Conservation (phyloP, 306 rosid genomes). For the Dryas alaskensis region DNA sequence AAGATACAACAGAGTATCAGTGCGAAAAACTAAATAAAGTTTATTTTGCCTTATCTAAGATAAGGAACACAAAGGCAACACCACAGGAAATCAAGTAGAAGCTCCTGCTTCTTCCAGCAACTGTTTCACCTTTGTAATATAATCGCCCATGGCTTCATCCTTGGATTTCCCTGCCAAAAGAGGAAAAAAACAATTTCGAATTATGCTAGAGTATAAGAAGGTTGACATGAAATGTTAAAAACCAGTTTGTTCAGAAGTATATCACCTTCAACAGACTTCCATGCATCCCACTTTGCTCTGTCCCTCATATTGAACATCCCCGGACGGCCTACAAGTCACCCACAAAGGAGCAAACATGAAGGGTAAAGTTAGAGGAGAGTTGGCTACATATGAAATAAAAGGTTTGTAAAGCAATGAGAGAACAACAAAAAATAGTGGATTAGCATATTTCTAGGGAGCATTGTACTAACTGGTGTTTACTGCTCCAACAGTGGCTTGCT, state of each 20-base stretch:
- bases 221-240: not conserved
- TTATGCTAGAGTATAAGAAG: not conserved
- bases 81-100: conserved; percentile 37
- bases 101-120: conserved; percentile 66
- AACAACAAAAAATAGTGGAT: conserved; percentile 1
- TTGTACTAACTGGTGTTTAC: conserved; percentile 61
- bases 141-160: conserved; percentile 86
- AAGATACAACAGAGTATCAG: conserved; percentile 25
- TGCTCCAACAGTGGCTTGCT: conserved; percentile 89
- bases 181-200: not conserved
- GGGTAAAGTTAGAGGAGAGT: not conserved
- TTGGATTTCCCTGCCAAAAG: conserved; percentile 68
- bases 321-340: conserved; percentile 71
- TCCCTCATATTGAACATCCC: conserved; percentile 83
- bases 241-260: not conserved
- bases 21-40: conserved; percentile 21
- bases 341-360: conserved; percentile 20
- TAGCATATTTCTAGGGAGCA: conserved; percentile 3
- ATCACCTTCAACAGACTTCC: conserved; percentile 93
- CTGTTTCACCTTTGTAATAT: conserved; percentile 92
- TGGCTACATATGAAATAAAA: not conserved
- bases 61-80: conserved; percentile 22
- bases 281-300: conserved; percentile 98
- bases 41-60: conserved; percentile 34
- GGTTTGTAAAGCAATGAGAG: not conserved